Base-by-base conservation (phyloP, 345 rosid species). In the Noccaea caerulescens region DNA sequence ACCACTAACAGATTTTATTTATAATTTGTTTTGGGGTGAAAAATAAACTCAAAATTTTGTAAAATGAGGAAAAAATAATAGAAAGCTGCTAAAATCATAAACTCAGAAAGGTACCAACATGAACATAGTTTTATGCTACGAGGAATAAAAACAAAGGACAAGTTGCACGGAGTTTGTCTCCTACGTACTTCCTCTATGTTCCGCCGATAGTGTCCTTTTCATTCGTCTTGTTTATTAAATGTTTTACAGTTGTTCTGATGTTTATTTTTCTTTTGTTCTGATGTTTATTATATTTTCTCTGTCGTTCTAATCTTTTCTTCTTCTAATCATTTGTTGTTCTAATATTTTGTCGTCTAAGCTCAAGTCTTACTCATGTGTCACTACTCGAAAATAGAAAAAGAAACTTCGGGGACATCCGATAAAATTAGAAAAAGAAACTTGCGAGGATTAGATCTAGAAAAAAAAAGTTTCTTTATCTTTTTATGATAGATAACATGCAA, bases 111-210 rank as follows among this genome's bases (percentile, higher is more conserved):
- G 69, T 72, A 72, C 56, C 63, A 63, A 71, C 32, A 63, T 63
- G 70, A 63, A 56, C 63, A 34, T 25, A 43, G 36, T 52, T 71
- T 52, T 42, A 55, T 72, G 70, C n/a, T 45, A 23, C 46, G 11
- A 34, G 14, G 14, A 64, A 45, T n/a, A 60, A 49, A 66, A 66
- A 59, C 78, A 67, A 59, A 59, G 39, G 63, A 59, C 68, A 59
- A 34, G 41, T 74, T 67, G 78, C 50, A 59, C 16, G 42, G 23
- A 32, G 18, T 7, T 51, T 74, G 73, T 59, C 63, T 73, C 39
- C 55, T 50, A 58, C 72, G 63, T 52, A 67, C 78, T 66, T 58
- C 72, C 38, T 66, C 23, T 73, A 25, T 56, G 64, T 38, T 64
- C 44, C 41, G 53, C 66, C 77, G 52, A 58, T 51, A 67, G 30